A percentile compares a stretch with the other conserved stretches of the same genome.
phyloP scores from a whole-genome alignment of 345 rosid species.

The Salix koriyanagi region DNA sequence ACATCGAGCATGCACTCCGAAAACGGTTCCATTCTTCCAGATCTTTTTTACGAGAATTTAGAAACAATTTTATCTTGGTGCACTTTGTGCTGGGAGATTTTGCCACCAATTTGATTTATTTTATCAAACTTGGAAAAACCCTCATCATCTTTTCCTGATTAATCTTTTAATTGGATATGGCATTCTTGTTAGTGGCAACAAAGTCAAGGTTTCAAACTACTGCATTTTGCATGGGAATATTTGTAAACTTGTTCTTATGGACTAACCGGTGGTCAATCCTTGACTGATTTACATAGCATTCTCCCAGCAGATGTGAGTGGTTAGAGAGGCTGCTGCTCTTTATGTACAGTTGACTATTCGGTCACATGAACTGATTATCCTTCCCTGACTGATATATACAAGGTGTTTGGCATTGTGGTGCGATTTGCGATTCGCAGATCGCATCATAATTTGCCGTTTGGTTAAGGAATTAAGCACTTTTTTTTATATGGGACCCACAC shows the following conservation, averaged over 20 bases:
- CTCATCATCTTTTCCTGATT: not conserved
- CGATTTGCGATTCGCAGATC: no score
- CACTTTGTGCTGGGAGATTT: not conserved
- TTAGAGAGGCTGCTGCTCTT: slow-evolving; percentile 3
- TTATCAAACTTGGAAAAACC: not conserved
- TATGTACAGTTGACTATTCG: not conserved
- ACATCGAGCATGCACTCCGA: not conserved
- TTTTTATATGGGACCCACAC: no score
- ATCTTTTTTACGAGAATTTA: not conserved
- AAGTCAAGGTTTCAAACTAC: not conserved
- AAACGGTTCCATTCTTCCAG: not conserved
- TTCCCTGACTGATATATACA: not conserved
- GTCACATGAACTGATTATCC: not conserved
- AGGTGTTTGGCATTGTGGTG: no score
- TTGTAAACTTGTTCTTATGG: slow-evolving; percentile 27
- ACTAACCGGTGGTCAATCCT: not conserved
- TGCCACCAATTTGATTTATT: not conserved
- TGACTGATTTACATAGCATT: slow-evolving; percentile 18
- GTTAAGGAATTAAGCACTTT: no score
- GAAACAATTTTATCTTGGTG: not conserved
- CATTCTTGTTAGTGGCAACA: not conserved
- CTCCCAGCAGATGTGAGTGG: slow-evolving; percentile 20
- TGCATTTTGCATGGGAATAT: slow-evolving; percentile 16
- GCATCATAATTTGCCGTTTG: no score
- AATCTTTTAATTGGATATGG: not conserved